phyloP scores from a whole-genome alignment of 805 yeast genomes.

The Saturnispora hagleri region DNA sequence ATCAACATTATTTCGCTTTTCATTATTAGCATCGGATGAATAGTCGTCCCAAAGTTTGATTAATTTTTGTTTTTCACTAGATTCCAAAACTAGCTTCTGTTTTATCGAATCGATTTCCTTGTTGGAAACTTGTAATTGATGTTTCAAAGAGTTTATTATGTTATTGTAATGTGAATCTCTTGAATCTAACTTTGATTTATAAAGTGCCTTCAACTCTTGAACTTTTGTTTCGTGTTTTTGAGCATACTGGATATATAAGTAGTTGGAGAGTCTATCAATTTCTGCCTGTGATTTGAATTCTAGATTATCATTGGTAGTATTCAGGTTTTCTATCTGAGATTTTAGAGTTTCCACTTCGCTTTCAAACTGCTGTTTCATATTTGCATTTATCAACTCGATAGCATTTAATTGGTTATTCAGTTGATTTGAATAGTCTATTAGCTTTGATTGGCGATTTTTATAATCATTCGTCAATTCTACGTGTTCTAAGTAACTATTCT shows the following conservation, averaged over 20 bases:
- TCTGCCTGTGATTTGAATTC: slow-evolving; percentile 6
- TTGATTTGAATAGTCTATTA: slow-evolving; percentile 3
- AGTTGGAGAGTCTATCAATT: slow-evolving; percentile 3
- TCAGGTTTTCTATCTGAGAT: slow-evolving; percentile 2
- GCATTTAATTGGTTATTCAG: slow-evolving; percentile 6
- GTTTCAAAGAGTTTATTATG: slow-evolving; percentile 16
- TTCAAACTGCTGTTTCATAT: neutral
- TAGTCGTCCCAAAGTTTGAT: slow-evolving; percentile 37
- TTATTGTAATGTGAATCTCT: slow-evolving; percentile 21
- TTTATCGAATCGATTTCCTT: slow-evolving; percentile 47
- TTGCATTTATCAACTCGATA: slow-evolving; percentile 1
- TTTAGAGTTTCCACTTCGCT: slow-evolving; percentile 1
- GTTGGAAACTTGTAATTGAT: slow-evolving; percentile 24
- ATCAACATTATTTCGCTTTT: slow-evolving; percentile 15
- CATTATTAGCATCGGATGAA: slow-evolving; percentile 15
- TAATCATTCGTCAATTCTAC: neutral
- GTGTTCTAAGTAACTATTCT: neutral
- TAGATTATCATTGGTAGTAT: neutral
- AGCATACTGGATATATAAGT: slow-evolving; percentile 62
- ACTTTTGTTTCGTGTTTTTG: slow-evolving; percentile 72
- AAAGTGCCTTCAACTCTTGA: slow-evolving; percentile 47
- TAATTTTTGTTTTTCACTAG: slow-evolving; percentile 49
- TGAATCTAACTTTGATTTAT: slow-evolving; percentile 45
- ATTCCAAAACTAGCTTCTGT: slow-evolving; percentile 39
- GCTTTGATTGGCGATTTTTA: slow-evolving; percentile 4